Evolutionary conservation across 2,329 filamentous ascomycete genomes (phyloP), one percentile per base, ranked within the genome.

Genomic region (Botryotinia globosa): DNA sequence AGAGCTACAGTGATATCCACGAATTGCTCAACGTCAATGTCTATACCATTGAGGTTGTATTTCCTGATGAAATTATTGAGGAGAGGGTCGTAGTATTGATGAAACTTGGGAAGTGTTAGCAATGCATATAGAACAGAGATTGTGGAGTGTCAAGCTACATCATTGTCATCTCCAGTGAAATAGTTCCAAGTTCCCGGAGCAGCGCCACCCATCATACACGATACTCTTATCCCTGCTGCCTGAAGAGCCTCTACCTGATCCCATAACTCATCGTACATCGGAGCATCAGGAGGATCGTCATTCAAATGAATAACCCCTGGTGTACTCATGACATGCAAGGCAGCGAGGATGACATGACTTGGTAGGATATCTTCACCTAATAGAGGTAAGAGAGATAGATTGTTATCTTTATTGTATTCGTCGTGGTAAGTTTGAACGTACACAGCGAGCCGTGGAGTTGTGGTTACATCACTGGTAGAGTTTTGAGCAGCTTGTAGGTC

Each of bases 21-120:
- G 1, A 90, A 91, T 82, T 98, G 95, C 44, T 89, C 89, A 74
- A 98, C 94, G 9, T 95, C 95, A 1, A 97, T 89, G 82, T 98
- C 94, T 12, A 98, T 93, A 1, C 98, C 89, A 61, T 93, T 93
- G 54, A 98, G 85, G 1, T 94, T 94, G 80, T 95, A 95, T 75
- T 91, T 90, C 73, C 92, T 90, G 0, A 93, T 69, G 20, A 73
- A 37, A 16, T 70, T 70, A 37, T 70, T 65, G 16, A 67, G 71
- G 4, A 75, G 64, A 34, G 71, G 73, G n/a, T 69, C 58, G 44
- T 75, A 75, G 69, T 74, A 73, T 37, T 34, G 16, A 6, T 69
- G 58, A 29, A 74, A 74, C 58, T 81, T 80, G 29, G 39, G 67
- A 39, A 14, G 34, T 9, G 20, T 71, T 16, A 63, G 66, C 25